Evolutionary conservation across 169 alveolate genomes (phyloP), one percentile per base, ranked within the genome.

Genomic region (Theileria equi): DNA sequence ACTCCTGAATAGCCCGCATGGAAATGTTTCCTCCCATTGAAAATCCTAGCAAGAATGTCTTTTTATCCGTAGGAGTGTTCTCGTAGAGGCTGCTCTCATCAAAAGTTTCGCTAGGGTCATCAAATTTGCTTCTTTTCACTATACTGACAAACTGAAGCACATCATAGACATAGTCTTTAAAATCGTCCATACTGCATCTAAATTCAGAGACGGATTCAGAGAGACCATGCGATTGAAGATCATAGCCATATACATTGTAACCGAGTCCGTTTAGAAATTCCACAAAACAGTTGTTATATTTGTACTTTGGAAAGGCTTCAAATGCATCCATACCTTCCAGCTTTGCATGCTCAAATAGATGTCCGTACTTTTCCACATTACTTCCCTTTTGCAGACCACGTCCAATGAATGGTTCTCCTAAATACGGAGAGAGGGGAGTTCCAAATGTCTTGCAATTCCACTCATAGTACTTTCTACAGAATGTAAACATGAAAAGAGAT

Each of bases 1-100:
- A 54, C 6, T 54, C 28, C 26, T 54, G 34, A 3, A 54, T n/a
- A 0, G 70, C 35, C 5, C 60, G 38, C 31, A 79, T 35, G 29
- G 48, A 77, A n/a, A 84, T 80, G 73, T 79, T 79, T 10, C 88
- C 87, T 1, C 91, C 91, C 91, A 84, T 84, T n/a, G 91, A 84
- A 19, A 70, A 44, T 0, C 91, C 91, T 52, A 66, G 48, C 11
- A 80, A 55, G 68, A 65, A 78, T 43, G 74, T 48, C 38, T 82
- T 82, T 4, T 31, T 26, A 4, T 52, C 62, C 10, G n/a, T n/a
- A n/a, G n/a, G n/a, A n/a, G n/a, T n/a, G n/a, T n/a, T n/a, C n/a
- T n/a, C n/a, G n/a, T n/a, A n/a, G n/a, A n/a, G n/a, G n/a, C n/a
- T n/a, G n/a, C n/a, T n/a, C n/a, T 13, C 52, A 17, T 49, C 54